Base-by-base conservation (phyloP, 345 rosid genomes). In the Populus euphratica region DNA sequence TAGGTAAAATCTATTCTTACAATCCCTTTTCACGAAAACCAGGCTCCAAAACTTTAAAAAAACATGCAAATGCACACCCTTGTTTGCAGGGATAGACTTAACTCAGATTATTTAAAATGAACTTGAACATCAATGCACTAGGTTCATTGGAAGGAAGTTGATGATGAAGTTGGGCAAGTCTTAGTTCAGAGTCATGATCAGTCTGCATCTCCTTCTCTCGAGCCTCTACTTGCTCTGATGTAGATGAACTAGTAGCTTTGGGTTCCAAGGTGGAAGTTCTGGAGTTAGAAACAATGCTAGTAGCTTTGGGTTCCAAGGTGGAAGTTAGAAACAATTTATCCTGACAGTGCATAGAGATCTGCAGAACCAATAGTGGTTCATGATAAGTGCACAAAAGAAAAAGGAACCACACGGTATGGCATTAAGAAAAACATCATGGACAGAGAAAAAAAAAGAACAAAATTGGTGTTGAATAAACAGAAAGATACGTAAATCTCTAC, bases 121-220 rank as follows among this genome's bases (percentile, higher is more conserved):
- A 21, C 56, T 50, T 50, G 1, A 8, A 49, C 98, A 96, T 93
- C 80, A 96, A 71, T 35, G 97, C 97, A 77, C 98, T 97, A 77
- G 97, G 93, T 86, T 94, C 96, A 82, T 91, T 93, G 41, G 94
- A 81, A 75, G 98, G 94, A 73, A 96, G 97, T 83, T 93, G 99
- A 83, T 86, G 94, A 77, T 96, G 99, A 78, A 96, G 93, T 83
- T 96, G 99, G 41, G 99, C 93, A 73, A 96, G 97, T 80, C 96
- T 89, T 56, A 96, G 80, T 54, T 92, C 94, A 77, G 99, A 92
- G 81, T 93, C 97, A 29, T 87, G 31, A 31, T 31, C 78, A 27
- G 21, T 23, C 47, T 75, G 81, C 52, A 80, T 35, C 33, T 52
- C 88, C 41, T 85, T 86, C 63, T 68, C 68, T 63, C 72, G 74